A percentile compares a stretch with the other conserved stretches of the same genome.
Evolutionary conservation across 2,329 filamentous ascomycete species (phyloP).

Genomic region (Davidsoniella australis): DNA sequence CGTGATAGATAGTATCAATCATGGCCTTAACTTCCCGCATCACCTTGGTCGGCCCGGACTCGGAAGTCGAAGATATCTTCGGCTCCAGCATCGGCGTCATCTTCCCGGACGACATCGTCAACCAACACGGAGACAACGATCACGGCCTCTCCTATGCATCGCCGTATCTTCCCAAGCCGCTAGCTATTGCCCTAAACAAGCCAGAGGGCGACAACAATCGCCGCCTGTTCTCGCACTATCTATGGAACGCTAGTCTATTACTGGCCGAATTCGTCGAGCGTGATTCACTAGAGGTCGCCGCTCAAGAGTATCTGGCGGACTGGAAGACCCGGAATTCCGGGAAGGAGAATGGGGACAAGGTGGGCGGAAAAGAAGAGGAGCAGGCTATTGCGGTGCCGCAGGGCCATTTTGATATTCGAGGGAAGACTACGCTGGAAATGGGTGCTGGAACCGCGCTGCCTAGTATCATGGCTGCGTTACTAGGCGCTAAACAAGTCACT

Average conservation of each 20-base stretch:
- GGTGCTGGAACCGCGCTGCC: conserved; percentile 47
- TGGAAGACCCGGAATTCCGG: not conserved
- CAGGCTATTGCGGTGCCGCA: conserved; percentile 11
- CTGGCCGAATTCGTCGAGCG: conserved; percentile 39
- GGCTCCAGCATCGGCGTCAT: conserved; percentile 41
- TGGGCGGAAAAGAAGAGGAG: not conserved
- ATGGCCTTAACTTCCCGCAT: conserved; percentile 29
- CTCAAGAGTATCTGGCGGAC: not conserved
- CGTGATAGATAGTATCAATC: not conserved
- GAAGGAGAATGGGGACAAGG: not conserved
- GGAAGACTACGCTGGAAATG: conserved; percentile 41
- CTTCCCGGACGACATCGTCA: conserved; percentile 50
- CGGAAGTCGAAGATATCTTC: conserved; percentile 42
- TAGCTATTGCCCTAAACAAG: conserved; percentile 30
- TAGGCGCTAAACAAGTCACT: conserved; percentile 33
- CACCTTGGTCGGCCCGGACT: conserved; percentile 19
- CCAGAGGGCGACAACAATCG: conserved; percentile 35
- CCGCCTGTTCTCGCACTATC: conserved; percentile 50
- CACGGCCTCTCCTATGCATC: conserved; percentile 42
- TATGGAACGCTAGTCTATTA: conserved; percentile 51
- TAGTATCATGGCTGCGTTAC: conserved; percentile 30
- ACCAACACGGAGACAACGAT: conserved; percentile 46
- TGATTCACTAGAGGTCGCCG: conserved; percentile 21
- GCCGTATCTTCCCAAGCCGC: conserved; percentile 28
- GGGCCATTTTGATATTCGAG: conserved; percentile 29